These are phyloP conservation scores for Ceratorhiza oryzae-sativae DNA, from an alignment of 1,284 basidiomycete species.

Conservation along the genomic window DNA sequence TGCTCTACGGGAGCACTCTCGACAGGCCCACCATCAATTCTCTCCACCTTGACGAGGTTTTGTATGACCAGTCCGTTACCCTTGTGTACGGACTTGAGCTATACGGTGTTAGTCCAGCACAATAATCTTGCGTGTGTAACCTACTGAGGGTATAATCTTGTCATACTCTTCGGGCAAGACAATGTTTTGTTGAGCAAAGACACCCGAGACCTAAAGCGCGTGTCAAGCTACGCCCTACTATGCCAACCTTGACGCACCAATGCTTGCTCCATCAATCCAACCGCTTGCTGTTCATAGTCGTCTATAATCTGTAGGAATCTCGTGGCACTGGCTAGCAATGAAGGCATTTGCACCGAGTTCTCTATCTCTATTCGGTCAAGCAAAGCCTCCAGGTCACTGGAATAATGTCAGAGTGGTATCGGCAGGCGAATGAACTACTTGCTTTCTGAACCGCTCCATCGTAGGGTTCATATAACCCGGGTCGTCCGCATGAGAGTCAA, in stretches of 20 bases:
- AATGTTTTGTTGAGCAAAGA: conserved; percentile 2
- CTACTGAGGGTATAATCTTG: conserved; percentile 5
- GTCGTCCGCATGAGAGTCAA: background rate
- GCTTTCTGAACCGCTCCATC: background rate
- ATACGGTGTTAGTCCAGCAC: background rate
- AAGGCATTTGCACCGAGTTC: background rate
- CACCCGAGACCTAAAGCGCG: background rate
- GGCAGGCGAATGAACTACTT: background rate
- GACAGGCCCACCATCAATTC: background rate
- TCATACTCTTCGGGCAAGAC: conserved; percentile 6
- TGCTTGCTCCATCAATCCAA: background rate
- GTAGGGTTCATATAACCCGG: background rate
- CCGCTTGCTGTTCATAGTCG: background rate
- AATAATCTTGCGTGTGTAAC: too few relatives aligned
- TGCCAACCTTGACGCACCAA: background rate
- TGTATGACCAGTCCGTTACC: background rate
- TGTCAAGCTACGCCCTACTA: background rate
- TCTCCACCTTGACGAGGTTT: background rate
- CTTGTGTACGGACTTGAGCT: conserved; percentile 7
- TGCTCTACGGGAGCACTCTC: background rate
- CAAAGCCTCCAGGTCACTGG: background rate
- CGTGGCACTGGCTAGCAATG: background rate
- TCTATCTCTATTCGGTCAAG: background rate
- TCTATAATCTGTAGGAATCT: background rate
- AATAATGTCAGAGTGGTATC: background rate